phyloP scores from a whole-genome alignment of 2,329 filamentous ascomycete species.

The Capronia americana region DNA sequence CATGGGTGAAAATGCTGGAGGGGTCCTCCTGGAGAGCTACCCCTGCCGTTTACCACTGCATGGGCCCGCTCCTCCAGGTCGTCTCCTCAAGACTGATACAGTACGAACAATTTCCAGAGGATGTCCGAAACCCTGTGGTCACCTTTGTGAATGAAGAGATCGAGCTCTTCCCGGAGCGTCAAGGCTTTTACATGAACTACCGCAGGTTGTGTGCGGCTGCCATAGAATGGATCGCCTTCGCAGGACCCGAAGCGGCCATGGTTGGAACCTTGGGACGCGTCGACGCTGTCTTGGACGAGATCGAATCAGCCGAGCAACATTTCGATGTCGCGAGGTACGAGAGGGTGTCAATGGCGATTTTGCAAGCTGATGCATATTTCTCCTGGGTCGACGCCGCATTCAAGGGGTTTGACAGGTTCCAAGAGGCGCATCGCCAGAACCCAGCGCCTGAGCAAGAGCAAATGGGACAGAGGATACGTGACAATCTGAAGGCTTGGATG shows the following conservation, averaged over 20 bases:
- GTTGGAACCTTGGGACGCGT: constrained; percentile 83
- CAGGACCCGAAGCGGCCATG: constrained; percentile 83
- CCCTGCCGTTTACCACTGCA: constrained; percentile 64
- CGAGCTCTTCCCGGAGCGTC: constrained; percentile 89
- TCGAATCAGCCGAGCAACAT: constrained; percentile 48
- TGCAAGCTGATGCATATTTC: constrained; percentile 86
- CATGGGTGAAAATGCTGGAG: constrained; percentile 82
- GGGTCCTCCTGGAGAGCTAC: constrained; percentile 73
- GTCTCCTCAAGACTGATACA: constrained; percentile 83
- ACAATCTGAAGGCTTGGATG: constrained; percentile 50
- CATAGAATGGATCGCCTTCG: constrained; percentile 83
- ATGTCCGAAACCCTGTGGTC: constrained; percentile 78
- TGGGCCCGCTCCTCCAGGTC: constrained; percentile 78
- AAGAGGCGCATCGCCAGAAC: constrained; percentile 56
- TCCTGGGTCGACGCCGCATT: constrained; percentile 86
- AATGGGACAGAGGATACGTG: constrained; percentile 48
- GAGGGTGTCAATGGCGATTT: constrained; percentile 60
- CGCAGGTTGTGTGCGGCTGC: constrained; percentile 85
- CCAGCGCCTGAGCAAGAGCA: constrained; percentile 56
- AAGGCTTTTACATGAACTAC: constrained; percentile 96
- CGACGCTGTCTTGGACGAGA: constrained; percentile 69
- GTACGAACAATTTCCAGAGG: constrained; percentile 85
- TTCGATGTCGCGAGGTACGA: constrained; percentile 45
- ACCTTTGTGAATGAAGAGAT: constrained; percentile 90
- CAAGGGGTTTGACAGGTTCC: constrained; percentile 88